A percentile compares a stretch with the other conserved stretches of the same genome.
These are phyloP conservation scores for Thecaphora frezii DNA, from an alignment of 1,284 basidiomycete species.

Conservation along the genomic window DNA sequence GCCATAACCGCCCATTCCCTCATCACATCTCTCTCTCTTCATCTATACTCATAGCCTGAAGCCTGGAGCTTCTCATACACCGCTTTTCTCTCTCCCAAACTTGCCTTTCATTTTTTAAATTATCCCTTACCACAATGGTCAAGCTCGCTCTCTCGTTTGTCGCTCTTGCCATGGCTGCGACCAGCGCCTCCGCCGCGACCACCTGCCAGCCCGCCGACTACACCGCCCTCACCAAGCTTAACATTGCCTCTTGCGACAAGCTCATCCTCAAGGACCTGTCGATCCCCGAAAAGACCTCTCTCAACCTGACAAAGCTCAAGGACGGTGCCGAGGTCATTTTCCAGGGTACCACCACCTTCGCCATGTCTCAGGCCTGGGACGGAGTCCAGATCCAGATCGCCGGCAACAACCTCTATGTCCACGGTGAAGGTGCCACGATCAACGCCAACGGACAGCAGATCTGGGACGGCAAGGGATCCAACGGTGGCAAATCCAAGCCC, in stretches of 20 bases:
- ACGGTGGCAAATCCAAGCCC: conserved; percentile 29
- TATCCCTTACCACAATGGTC: no score
- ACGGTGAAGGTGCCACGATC: conserved; percentile 8
- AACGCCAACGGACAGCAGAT: conserved; percentile 12
- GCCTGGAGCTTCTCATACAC: no score
- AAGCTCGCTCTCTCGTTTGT: no score
- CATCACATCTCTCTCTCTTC: no score
- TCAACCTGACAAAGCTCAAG: conserved; percentile 18
- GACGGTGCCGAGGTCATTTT: conserved; percentile 17
- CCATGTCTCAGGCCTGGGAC: not conserved
- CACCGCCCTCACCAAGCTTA: no score
- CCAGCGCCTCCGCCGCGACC: no score
- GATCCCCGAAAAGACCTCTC: conserved; percentile 20
- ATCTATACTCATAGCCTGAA: no score
- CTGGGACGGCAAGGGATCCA: conserved; percentile 24
- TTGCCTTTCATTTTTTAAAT: no score
- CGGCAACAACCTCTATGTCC: conserved; percentile 9
- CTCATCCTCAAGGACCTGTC: conserved; percentile 23
- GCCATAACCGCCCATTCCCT: no score
- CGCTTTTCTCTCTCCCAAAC: no score
- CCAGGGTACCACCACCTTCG: conserved; percentile 24
- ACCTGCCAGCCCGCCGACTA: no score
- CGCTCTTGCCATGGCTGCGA: no score
- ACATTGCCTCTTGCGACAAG: conserved; percentile 9
- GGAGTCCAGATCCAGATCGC: conserved; percentile 11